Evolutionary conservation across 1,284 basidiomycete genomes (phyloP), one percentile per base, ranked within the genome.

Genomic region (Sparassis latifolia): DNA sequence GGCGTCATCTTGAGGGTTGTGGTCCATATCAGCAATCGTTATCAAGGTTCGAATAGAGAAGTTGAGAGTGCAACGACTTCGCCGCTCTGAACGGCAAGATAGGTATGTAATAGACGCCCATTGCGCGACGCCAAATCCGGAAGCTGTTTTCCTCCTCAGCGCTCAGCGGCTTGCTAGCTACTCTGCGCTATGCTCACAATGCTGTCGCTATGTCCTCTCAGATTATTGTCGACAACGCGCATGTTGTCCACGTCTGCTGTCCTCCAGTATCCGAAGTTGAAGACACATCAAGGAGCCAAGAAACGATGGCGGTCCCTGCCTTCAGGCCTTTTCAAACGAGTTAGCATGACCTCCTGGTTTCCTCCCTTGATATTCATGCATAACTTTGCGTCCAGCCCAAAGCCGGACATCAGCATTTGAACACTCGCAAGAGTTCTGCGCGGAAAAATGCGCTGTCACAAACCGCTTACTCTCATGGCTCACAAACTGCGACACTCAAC

Each of bases 261-360:
- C 5, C 56, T 60, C 5, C 58, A 62, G n/a, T 69, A 63, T 44
- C 66, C 66, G 48, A 89, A 89, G 68, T 69, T 89, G 57, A 89
- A 89, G 66, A 79, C 83, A 0, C 86, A 89, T 64, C 82, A 78
- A 3, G 88, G 87, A 7, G 77, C 87, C n/a, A 89, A 89, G 72
- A 90, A 90, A 67, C 71, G 87, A 57, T 90, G 86, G 86, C 73
- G 78, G 54, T 81, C 84, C 2, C 68, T 89, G 38, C 76, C 78
- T 12, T 82, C 78, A 29, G 82, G 85, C 33, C 64, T 72, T n/a
- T 90, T 89, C 72, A 90, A 90, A 73, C 84, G 88, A 53, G 87
- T 90, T 59, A 45, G 81, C 69, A 6, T 20, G 20, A 20, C 20
- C 20, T 20, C 20, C 20, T 20, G 20, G 20, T 20, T 20, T 20